Conservation (phyloP, 164 flowering plant genomes). For the Magnolia officinalis region DNA sequence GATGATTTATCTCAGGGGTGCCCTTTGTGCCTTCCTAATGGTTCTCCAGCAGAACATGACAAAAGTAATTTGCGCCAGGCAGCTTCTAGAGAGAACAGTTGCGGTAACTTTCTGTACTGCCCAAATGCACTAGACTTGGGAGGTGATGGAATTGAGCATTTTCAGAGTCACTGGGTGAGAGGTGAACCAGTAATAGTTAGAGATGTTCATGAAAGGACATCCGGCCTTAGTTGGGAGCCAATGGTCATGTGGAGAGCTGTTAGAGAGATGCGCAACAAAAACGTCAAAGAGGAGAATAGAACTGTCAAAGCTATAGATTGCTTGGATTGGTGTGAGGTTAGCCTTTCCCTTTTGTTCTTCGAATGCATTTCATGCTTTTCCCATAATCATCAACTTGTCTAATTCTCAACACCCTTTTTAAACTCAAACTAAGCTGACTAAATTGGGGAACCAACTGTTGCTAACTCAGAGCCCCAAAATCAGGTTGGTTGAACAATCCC, state of each 20-base stretch:
- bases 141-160: constrained; percentile 51
- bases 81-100: constrained; percentile 41
- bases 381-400: not conserved
- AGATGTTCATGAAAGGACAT: constrained; percentile 47
- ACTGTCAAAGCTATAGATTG: constrained; percentile 71
- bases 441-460: too few relatives aligned
- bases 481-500: too few relatives aligned
- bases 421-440: too few relatives aligned
- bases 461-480: too few relatives aligned
- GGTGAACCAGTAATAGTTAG: constrained; percentile 84
- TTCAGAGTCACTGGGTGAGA: constrained; percentile 67
- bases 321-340: constrained; percentile 85
- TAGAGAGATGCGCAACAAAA: constrained; percentile 35
- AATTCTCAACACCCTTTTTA: not conserved
- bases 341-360: constrained; percentile 11
- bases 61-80: constrained; percentile 42
- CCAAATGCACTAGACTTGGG: constrained; percentile 45
- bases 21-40: constrained; percentile 26
- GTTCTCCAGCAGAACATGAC: constrained; percentile 9
- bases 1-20: constrained; percentile 35
- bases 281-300: constrained; percentile 34
- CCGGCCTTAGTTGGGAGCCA: constrained; percentile 89
- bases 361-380: not conserved
- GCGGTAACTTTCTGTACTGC: constrained; percentile 61
- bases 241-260: constrained; percentile 85